Percentiles rank a stretch among this genome's conserved stretches.
Conservation (phyloP, 441 rosid genomes). For the Melastoma candidum region DNA sequence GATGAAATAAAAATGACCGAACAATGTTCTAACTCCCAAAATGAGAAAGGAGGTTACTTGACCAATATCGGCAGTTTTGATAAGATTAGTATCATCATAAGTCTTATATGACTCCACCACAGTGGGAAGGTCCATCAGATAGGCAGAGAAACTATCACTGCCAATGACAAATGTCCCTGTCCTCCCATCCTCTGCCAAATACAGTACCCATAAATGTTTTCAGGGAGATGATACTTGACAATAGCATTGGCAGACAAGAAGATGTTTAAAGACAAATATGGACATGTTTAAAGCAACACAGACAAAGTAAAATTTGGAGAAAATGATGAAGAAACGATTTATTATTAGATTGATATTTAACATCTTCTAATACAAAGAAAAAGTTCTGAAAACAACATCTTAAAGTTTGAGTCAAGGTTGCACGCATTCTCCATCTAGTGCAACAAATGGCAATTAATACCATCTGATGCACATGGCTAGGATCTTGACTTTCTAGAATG, state of each 20-base stretch:
- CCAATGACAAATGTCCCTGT: constrained; percentile 68
- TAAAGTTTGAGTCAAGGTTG: too few species aligned
- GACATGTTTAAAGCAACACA: background rate
- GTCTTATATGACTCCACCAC: constrained; percentile 89
- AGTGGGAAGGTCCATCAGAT: constrained; percentile 80
- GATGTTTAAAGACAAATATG: background rate
- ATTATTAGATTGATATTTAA: too few species aligned
- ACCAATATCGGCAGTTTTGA: constrained; percentile 82
- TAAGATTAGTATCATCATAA: constrained; percentile 72
- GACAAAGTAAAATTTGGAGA: too few species aligned
- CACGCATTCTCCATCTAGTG: too few species aligned
- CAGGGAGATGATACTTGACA: constrained; percentile 1
- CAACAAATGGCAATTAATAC: too few species aligned
- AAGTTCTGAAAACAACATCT: too few species aligned
- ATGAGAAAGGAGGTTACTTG: constrained; percentile 34
- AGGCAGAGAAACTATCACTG: constrained; percentile 56
- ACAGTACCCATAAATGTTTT: background rate
- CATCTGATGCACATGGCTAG: too few species aligned
- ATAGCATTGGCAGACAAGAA: background rate
- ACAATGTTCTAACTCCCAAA: background rate
- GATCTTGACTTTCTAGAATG: too few species aligned
- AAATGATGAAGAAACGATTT: too few species aligned
- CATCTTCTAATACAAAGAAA: too few species aligned
- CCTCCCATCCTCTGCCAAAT: constrained; percentile 72
- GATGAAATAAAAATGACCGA: background rate